Conservation (phyloP, 2,329 filamentous ascomycete species). For the Neofusicoccum ribis region DNA sequence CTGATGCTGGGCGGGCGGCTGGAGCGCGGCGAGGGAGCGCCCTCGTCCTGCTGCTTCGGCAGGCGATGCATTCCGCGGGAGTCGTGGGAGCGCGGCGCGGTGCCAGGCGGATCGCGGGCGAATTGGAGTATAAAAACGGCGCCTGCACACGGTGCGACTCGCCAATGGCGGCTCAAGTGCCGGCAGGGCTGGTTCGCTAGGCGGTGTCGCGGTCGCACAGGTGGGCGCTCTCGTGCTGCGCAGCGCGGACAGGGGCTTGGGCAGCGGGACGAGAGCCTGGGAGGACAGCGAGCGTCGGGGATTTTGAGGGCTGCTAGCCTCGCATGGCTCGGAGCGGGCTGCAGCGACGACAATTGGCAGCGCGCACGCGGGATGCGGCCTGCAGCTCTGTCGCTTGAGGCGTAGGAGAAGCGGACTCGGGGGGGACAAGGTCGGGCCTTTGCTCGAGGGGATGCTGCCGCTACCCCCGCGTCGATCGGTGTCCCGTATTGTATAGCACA, state of each 20-base stretch:
- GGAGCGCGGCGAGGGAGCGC: constrained; percentile 34
- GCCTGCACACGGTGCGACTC: not conserved
- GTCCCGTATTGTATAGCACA: not conserved
- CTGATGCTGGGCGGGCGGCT: constrained; percentile 58
- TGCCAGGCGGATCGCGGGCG: not conserved
- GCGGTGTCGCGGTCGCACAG: constrained; percentile 3
- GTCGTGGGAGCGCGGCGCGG: not conserved
- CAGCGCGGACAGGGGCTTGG: not conserved
- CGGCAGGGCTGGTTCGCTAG: not conserved
- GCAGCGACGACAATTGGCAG: not conserved
- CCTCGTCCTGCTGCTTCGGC: constrained; percentile 8
- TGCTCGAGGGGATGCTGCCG: constrained; percentile 9
- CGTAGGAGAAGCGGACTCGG: constrained; percentile 4
- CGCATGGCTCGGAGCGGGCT: not conserved
- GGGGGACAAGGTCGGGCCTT: constrained; percentile 13
- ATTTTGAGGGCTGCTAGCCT: not conserved
- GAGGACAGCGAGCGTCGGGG: not conserved
- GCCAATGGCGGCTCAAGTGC: constrained; percentile 12
- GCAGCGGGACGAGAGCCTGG: not conserved
- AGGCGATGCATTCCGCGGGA: constrained; percentile 15
- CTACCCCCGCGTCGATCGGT: constrained; percentile 16
- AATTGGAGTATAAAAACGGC: not conserved
- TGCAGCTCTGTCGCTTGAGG: not conserved
- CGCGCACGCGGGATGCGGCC: not conserved
- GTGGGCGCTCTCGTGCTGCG: not conserved